Percentiles rank a stretch among this genome's conserved stretches.
Evolutionary conservation across 495 filamentous ascomycete species (phyloP).

Genomic region (Neurospora sp.): DNA sequence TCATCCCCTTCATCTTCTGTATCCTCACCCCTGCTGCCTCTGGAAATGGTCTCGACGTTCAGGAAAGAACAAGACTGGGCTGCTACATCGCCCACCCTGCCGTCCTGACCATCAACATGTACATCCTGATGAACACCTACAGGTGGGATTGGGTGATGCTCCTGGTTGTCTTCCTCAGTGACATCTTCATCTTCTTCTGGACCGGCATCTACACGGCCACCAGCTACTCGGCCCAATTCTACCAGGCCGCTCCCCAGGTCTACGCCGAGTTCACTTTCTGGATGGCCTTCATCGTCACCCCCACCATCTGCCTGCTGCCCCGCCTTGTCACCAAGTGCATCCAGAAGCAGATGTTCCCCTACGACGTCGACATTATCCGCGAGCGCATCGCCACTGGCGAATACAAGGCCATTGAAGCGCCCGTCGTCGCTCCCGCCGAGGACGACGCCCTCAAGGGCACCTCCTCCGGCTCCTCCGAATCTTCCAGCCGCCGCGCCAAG

Average conservation of each 20-base stretch:
- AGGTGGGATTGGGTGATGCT: slow-evolving; percentile 95
- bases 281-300: slow-evolving; percentile 65
- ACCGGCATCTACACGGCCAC: slow-evolving; percentile 81
- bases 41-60: slow-evolving; percentile 57
- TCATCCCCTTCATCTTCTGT: slow-evolving; percentile 80
- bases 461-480: slow-evolving; percentile 32
- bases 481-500: slow-evolving; percentile 16
- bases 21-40: slow-evolving; percentile 54
- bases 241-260: slow-evolving; percentile 64
- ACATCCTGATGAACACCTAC: slow-evolving; percentile 92
- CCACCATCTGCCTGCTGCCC: slow-evolving; percentile 71
- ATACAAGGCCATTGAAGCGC: slow-evolving; percentile 19
- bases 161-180: slow-evolving; percentile 70
- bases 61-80: slow-evolving; percentile 73
- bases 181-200: slow-evolving; percentile 89
- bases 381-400: slow-evolving; percentile 64
- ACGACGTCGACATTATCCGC: slow-evolving; percentile 90
- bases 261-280: slow-evolving; percentile 80
- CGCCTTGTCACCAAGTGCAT: slow-evolving; percentile 74
- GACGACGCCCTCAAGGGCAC: slow-evolving; percentile 20
- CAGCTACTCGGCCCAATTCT: slow-evolving; percentile 57
- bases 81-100: slow-evolving; percentile 69
- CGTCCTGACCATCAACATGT: slow-evolving; percentile 79
- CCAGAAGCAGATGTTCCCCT: slow-evolving; percentile 88
- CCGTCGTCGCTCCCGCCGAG: slow-evolving; percentile 1